phyloP scores from a whole-genome alignment of 208 protist genomes.

The Leishmania mexicana region DNA sequence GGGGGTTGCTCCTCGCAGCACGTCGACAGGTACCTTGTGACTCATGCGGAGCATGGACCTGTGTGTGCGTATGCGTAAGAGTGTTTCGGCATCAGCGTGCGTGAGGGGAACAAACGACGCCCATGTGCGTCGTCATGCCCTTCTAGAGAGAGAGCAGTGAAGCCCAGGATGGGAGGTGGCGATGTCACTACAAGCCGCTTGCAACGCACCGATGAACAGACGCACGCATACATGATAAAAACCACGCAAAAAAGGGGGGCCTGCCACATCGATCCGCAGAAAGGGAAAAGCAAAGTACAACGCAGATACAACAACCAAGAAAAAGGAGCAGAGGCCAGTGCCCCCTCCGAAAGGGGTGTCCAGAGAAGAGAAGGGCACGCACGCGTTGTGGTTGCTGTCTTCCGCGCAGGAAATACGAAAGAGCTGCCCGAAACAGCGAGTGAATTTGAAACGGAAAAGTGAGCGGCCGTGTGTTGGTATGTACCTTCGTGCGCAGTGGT shows the following conservation, averaged over 20 bases:
- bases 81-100: neutral
- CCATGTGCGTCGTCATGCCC: neutral
- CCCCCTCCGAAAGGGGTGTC: neutral
- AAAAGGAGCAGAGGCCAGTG: neutral
- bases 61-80: neutral
- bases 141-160: too few species aligned
- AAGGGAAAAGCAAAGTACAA: neutral
- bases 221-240: neutral
- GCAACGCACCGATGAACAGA: neutral
- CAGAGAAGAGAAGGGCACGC: neutral
- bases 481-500: neutral
- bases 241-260: neutral
- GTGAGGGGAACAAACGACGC: neutral
- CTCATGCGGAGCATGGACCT: neutral
- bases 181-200: too few species aligned
- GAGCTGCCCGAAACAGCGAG: neutral
- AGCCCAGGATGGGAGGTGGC: too few species aligned
- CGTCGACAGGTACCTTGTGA: neutral
- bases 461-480: too few species aligned
- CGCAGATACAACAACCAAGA: neutral
- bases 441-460: neutral
- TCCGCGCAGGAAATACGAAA: neutral
- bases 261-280: neutral
- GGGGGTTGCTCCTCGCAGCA: neutral
- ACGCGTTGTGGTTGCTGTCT: neutral